Evolutionary conservation across 1,284 basidiomycete species (phyloP).

Genomic region (Ustilago cynodontis): DNA sequence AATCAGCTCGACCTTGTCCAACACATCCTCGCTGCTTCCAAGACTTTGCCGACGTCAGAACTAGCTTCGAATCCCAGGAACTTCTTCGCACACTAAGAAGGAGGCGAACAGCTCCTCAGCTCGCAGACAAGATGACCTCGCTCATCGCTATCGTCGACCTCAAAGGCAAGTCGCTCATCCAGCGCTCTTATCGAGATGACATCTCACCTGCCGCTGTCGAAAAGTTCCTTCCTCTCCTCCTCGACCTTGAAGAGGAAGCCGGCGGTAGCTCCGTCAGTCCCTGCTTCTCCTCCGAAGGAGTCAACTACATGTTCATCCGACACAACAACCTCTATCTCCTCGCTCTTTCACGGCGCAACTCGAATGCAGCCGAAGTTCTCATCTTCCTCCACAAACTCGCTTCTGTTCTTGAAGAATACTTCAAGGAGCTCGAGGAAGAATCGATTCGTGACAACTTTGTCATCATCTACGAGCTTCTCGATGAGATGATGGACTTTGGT

Average conservation of each 20-base stretch:
- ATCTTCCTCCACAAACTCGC: slow-evolving; percentile 93
- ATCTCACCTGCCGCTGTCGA: slow-evolving; percentile 89
- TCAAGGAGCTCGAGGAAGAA: slow-evolving; percentile 99
- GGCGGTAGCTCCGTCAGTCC: slow-evolving; percentile 81
- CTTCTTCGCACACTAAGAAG: no score
- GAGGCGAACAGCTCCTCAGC: no score
- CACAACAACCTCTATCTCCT: slow-evolving; percentile 97
- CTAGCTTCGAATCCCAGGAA: no score
- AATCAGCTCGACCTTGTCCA: no score
- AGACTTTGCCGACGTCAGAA: no score
- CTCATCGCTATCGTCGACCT: slow-evolving; percentile 93
- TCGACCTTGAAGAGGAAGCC: slow-evolving; percentile 98
- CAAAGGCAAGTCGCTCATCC: slow-evolving; percentile 98
- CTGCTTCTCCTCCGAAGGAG: slow-evolving; percentile 80
- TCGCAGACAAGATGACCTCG: slow-evolving; percentile 65
- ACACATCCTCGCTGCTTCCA: no score
- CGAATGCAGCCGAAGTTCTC: slow-evolving; percentile 95
- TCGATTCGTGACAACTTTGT: slow-evolving; percentile 99
- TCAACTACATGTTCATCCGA: slow-evolving; percentile 98
- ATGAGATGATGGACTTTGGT: slow-evolving; percentile 99
- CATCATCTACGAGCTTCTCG: slow-evolving; percentile 91
- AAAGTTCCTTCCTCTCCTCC: slow-evolving; percentile 90
- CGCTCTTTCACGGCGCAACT: slow-evolving; percentile 93
- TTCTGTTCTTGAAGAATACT: slow-evolving; percentile 88
- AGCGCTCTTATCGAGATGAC: slow-evolving; percentile 97